Conservation (phyloP, 2,329 filamentous ascomycete genomes). For the Trichoderma gracile region DNA sequence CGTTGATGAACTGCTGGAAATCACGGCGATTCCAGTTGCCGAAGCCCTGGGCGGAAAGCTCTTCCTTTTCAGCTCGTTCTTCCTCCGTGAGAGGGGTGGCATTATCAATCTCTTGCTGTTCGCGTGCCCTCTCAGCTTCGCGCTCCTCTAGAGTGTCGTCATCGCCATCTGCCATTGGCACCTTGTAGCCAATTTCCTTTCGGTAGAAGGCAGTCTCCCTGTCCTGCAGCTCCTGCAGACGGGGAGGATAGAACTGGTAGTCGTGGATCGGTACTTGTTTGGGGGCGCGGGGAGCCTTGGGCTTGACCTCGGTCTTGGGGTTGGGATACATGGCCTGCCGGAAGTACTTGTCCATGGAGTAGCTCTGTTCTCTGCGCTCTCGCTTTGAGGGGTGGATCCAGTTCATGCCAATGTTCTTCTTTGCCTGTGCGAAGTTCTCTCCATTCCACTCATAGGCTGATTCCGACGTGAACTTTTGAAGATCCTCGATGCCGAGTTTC, state of each 20-base stretch:
- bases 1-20: conserved; percentile 97
- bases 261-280: conserved; percentile 92
- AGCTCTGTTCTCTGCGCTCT: conserved; percentile 96
- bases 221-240: conserved; percentile 86
- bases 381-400: conserved; percentile 99
- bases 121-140: conserved; percentile 80
- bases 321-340: conserved; percentile 77
- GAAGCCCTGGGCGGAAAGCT: conserved; percentile 81
- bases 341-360: conserved; percentile 99
- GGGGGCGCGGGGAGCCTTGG: conserved; percentile 91
- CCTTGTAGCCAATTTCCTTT: conserved; percentile 95
- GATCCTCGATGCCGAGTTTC: conserved; percentile 91
- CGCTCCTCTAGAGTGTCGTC: conserved; percentile 85
- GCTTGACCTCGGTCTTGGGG: conserved; percentile 86
- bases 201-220: conserved; percentile 94
- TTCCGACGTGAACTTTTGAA: conserved; percentile 97
- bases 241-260: conserved; percentile 92
- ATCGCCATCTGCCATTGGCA: conserved; percentile 81
- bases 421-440: conserved; percentile 87
- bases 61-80: conserved; percentile 83
- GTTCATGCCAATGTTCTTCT: conserved; percentile 86
- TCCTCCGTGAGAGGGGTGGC: conserved; percentile 85
- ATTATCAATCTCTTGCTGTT: conserved; percentile 91
- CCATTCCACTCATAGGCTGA: conserved; percentile 99
- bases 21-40: conserved; percentile 94